Evolutionary conservation across 1,284 basidiomycete species (phyloP).

Genomic region (Fomitopsis pinicola): DNA sequence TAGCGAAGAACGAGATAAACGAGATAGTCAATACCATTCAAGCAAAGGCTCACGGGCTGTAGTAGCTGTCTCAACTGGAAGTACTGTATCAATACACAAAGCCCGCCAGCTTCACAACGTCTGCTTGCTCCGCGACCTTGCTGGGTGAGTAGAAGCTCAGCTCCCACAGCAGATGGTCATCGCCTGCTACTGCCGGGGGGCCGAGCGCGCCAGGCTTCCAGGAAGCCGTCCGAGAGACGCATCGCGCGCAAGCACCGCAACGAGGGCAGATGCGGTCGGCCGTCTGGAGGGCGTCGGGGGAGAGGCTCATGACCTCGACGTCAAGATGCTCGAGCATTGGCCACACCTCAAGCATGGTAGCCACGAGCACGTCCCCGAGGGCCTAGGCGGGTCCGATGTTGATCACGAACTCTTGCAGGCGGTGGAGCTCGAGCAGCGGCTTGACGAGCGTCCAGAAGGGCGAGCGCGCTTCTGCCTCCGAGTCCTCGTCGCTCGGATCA

Average conservation of each 20-base stretch:
- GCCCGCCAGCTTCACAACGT: background rate
- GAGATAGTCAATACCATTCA: too few species aligned
- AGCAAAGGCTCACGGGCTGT: too few species aligned
- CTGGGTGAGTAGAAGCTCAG: background rate
- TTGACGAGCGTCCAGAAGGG: background rate
- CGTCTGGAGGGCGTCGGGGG: too few species aligned
- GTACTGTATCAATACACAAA: too few species aligned
- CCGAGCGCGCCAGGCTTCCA: too few species aligned
- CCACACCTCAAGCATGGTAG: background rate
- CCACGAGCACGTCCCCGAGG: background rate
- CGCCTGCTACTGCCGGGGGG: background rate
- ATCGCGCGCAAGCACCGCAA: too few species aligned
- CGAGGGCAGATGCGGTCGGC: too few species aligned
- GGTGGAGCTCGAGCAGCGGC: background rate
- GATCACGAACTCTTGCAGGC: background rate
- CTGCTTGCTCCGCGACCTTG: background rate
- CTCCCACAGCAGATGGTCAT: background rate
- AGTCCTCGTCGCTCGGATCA: background rate
- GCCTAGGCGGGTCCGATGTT: background rate
- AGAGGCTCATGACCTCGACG: too few species aligned
- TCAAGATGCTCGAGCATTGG: background rate
- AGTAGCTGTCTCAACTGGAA: too few species aligned
- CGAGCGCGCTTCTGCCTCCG: background rate
- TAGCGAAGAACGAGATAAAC: too few species aligned
- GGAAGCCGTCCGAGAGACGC: background rate